A percentile compares a stretch with the other conserved stretches of the same genome.
phyloP scores from a whole-genome alignment of 1,284 basidiomycete genomes.

The Microbotryum saponariae region DNA sequence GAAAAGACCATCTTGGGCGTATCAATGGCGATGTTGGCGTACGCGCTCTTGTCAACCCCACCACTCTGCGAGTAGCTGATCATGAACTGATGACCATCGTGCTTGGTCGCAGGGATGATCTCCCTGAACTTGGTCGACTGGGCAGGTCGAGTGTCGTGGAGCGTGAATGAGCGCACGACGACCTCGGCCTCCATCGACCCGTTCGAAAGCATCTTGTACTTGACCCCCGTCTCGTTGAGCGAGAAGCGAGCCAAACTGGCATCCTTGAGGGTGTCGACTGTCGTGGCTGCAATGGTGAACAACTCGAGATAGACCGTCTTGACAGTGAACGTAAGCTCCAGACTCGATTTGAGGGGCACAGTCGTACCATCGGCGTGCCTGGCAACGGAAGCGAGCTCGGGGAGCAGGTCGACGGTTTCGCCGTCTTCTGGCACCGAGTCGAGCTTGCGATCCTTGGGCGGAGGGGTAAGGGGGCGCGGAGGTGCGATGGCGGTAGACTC shows the following conservation, averaged over 20 bases:
- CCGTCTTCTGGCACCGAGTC: conserved; percentile 3
- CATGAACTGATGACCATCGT: conserved; percentile 84
- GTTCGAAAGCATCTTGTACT: conserved; percentile 76
- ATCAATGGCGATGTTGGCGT: conserved; percentile 82
- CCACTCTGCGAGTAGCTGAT: conserved; percentile 71
- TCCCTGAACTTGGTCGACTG: conserved; percentile 76
- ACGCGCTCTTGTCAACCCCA: conserved; percentile 52
- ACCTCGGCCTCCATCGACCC: conserved; percentile 80
- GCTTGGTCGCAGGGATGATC: conserved; percentile 83
- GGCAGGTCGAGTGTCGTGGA: conserved; percentile 78
- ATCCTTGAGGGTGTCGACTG: conserved; percentile 57
- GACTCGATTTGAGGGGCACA: conserved; percentile 52
- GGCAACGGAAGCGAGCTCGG: conserved; percentile 45
- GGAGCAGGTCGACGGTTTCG: conserved; percentile 45
- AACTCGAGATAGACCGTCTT: conserved; percentile 77
- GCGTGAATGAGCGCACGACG: conserved; percentile 79
- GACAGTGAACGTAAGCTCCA: conserved; percentile 72
- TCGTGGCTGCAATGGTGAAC: conserved; percentile 64
- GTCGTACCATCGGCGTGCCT: conserved; percentile 52
- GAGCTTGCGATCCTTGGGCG: conserved; percentile 24
- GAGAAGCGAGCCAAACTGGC: conserved; percentile 81
- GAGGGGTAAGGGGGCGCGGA: conserved; percentile 29
- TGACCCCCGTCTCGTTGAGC: conserved; percentile 68
- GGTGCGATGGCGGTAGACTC: conserved; percentile 20
- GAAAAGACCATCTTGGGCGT: conserved; percentile 91